Evolutionary conservation across 2,329 filamentous ascomycete genomes (phyloP).

Genomic region (Aspergillus cejpii): DNA sequence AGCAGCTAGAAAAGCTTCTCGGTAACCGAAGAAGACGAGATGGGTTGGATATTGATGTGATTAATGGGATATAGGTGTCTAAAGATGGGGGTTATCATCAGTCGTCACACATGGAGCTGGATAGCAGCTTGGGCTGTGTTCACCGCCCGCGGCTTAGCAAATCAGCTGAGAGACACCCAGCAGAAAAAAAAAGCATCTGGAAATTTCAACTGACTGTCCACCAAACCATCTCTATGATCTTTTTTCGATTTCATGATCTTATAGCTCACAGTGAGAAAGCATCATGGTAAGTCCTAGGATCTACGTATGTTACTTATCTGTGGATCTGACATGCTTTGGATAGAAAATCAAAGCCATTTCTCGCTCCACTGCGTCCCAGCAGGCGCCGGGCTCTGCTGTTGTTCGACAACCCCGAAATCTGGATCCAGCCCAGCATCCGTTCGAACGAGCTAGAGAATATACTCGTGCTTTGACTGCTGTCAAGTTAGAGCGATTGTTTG

Average conservation of each 20-base stretch:
- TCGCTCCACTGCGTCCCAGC: conserved; percentile 42
- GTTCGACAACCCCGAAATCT: conserved; percentile 49
- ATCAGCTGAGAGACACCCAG: conserved; percentile 23
- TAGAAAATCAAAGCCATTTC: conserved; percentile 54
- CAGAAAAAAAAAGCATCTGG: conserved; percentile 25
- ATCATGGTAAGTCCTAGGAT: conserved; percentile 27
- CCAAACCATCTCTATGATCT: conserved; percentile 6
- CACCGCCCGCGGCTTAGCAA: conserved; percentile 32
- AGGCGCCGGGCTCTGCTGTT: conserved; percentile 43
- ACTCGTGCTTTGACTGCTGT: conserved; percentile 73
- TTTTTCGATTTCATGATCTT: conserved; percentile 7
- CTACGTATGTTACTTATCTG: neutral
- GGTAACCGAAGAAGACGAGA: conserved; percentile 2
- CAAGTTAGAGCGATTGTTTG: conserved; percentile 90
- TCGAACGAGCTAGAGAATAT: conserved; percentile 84
- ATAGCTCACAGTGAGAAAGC: conserved; percentile 12
- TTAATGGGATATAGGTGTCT: conserved; percentile 17
- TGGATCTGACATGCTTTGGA: neutral
- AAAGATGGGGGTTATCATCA: conserved; percentile 3
- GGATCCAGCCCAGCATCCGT: conserved; percentile 80
- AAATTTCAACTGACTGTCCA: conserved; percentile 17
- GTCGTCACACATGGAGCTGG: conserved; percentile 20
- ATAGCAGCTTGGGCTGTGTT: conserved; percentile 16
- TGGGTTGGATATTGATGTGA: conserved; percentile 1
- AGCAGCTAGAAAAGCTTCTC: neutral